Evolutionary conservation across 1,139 yeast genomes (phyloP).

Genomic region (Entelexis sorbosivorans): DNA sequence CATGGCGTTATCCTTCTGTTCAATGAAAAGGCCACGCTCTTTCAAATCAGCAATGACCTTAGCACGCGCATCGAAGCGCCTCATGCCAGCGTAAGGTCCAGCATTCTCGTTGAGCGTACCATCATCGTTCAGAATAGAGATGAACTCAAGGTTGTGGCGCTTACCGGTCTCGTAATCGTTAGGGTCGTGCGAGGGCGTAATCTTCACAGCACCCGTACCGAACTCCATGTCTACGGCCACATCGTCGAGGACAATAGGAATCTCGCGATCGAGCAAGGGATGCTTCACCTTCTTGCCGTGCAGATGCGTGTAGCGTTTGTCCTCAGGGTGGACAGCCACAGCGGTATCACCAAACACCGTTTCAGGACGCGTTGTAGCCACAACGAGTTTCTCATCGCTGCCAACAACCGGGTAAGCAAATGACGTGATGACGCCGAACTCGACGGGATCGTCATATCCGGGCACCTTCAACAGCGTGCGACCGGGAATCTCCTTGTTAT

Average conservation of each 20-base stretch:
- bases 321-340: slow-evolving; percentile 94
- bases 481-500: slow-evolving; percentile 77
- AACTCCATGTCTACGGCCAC: slow-evolving; percentile 98
- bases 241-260: slow-evolving; percentile 79
- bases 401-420: slow-evolving; percentile 83
- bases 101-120: slow-evolving; percentile 85
- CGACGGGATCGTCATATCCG: slow-evolving; percentile 79
- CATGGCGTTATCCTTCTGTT: slow-evolving; percentile 91
- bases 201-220: slow-evolving; percentile 99
- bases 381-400: slow-evolving; percentile 78
- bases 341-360: slow-evolving; percentile 97
- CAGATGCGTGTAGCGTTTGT: slow-evolving; percentile 79
- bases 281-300: slow-evolving; percentile 89
- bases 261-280: slow-evolving; percentile 74
- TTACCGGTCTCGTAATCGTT: slow-evolving; percentile 96
- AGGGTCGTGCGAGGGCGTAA: slow-evolving; percentile 96
- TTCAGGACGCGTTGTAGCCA: slow-evolving; percentile 98
- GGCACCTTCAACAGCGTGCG: slow-evolving; percentile 76
- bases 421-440: slow-evolving; percentile 91
- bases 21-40: slow-evolving; percentile 63
- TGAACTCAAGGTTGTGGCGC: slow-evolving; percentile 77
- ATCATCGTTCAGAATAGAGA: slow-evolving; percentile 84
- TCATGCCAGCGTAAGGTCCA: slow-evolving; percentile 78
- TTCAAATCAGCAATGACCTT: slow-evolving; percentile 72
- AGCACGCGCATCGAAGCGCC: slow-evolving; percentile 88